Evolutionary conservation across 2,329 filamentous ascomycete genomes (phyloP).

Genomic region (Allantophomopsis lycopodina): DNA sequence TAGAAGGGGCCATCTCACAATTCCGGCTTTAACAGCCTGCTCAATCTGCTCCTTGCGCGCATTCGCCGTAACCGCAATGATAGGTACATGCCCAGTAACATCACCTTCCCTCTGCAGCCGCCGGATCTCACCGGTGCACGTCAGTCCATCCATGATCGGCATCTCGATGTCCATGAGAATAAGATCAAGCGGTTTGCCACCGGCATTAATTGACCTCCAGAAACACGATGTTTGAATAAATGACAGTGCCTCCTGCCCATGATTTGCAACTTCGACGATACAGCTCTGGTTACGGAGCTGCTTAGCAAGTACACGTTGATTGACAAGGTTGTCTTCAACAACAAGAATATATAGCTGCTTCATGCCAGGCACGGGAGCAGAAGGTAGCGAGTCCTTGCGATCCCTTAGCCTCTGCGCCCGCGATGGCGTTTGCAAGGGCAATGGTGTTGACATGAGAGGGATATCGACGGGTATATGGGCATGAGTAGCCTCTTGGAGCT

Average conservation of each 20-base stretch:
- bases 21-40: conserved; percentile 54
- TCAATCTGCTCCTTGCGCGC: conserved; percentile 59
- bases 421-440: neutral
- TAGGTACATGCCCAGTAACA: conserved; percentile 51
- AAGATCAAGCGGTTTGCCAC: conserved; percentile 37
- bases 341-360: conserved; percentile 25
- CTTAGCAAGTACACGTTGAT: conserved; percentile 37
- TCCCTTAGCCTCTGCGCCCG: too few relatives aligned
- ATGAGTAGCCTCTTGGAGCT: conserved; percentile 7
- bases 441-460: neutral
- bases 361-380: neutral
- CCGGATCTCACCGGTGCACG: conserved; percentile 55
- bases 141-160: conserved; percentile 71
- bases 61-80: conserved; percentile 67
- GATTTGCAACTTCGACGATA: conserved; percentile 47
- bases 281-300: conserved; percentile 43
- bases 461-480: neutral
- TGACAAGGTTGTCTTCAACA: conserved; percentile 47
- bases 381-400: neutral
- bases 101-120: conserved; percentile 44
- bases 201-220: conserved; percentile 25
- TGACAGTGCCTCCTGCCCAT: conserved; percentile 45
- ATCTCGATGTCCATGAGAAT: conserved; percentile 73
- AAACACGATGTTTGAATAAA: conserved; percentile 39
- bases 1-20: conserved; percentile 34